Conservation (phyloP, 768 basidiomycete genomes). For the Termitomyces sp. region DNA sequence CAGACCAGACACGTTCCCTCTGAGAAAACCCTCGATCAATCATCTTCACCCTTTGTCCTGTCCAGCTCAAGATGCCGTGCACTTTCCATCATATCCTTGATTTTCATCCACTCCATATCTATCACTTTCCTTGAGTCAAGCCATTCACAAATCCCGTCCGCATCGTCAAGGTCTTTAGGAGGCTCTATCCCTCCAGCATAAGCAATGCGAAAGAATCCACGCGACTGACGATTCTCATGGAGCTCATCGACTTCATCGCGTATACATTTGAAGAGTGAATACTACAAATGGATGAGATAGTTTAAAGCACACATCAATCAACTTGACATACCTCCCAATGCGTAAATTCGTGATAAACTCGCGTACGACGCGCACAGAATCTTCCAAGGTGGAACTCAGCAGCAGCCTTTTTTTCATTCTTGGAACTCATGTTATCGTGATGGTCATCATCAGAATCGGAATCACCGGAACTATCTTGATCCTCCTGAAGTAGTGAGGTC, state of each 20-base stretch:
- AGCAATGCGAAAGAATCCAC: slow-evolving; percentile 54
- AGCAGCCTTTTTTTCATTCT: slow-evolving; percentile 5
- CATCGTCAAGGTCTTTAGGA: slow-evolving; percentile 62
- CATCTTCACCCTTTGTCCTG: slow-evolving; percentile 38
- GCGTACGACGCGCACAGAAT: slow-evolving; percentile 68
- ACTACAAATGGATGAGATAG: slow-evolving; percentile 31
- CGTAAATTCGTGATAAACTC: slow-evolving; percentile 62
- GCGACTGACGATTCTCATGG: slow-evolving; percentile 26
- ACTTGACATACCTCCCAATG: slow-evolving; percentile 73
- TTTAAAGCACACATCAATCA: not conserved
- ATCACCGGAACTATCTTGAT: slow-evolving; percentile 3
- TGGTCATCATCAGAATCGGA: slow-evolving; percentile 13
- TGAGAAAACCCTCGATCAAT: no score
- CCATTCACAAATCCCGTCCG: slow-evolving; percentile 81
- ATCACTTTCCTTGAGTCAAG: slow-evolving; percentile 66
- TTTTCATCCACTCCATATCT: slow-evolving; percentile 60
- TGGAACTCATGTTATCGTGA: slow-evolving; percentile 13
- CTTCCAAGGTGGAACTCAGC: slow-evolving; percentile 64
- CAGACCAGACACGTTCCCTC: no score
- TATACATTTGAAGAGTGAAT: slow-evolving; percentile 57
- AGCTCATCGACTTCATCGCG: slow-evolving; percentile 53
- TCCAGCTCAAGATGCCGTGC: slow-evolving; percentile 59
- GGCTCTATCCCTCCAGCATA: slow-evolving; percentile 48
- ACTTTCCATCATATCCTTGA: slow-evolving; percentile 70
- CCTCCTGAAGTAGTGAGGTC: not conserved